Evolutionary conservation across 2,329 filamentous ascomycete genomes (phyloP), one percentile per base, ranked within the genome.

Genomic region (Escovopsis weberi): DNA sequence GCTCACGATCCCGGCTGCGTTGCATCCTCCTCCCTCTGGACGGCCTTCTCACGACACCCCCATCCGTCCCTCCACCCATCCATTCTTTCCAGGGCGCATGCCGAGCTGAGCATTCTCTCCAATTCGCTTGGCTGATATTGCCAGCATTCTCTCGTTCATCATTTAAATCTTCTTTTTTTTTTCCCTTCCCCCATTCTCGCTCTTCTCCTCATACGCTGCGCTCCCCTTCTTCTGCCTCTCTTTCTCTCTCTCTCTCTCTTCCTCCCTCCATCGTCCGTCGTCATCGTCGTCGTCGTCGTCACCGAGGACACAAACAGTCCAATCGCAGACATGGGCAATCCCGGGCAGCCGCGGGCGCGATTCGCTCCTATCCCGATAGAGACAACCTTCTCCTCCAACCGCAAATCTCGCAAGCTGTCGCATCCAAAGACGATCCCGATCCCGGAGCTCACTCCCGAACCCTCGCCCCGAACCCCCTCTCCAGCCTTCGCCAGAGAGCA

Each of bases 321-420:
- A 37, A 37, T 37, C 37, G 38, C 44, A 49, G 50, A 49, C 48
- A 69, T 68, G 66, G 54, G 61, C 43, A 59, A 55, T 44, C 47
- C 60, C 50, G 59, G 61, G 35, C 61, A 64, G 50, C 61, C 68
- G 40, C 67, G 68, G 49, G 67, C 74, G 54, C 75, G 75, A 52
- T 85, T 85, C 62, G 69, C 66, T 36, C 80, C 81, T 32, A 71
- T 82, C 43, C 80, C 81, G 12, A 75, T 87, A 49, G 83, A 87
- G 59, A 86, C 82, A 8, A 80, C 74, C 2, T 76, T 74, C 51
- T 75, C 77, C 50, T 72, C 74, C 38, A 72, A 67, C 55, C 66
- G 75, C 53, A 67, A 51, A 39, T 47, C 48, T 19, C 43, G 42
- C 37, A 43, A 49, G 39, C 39, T 40, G 10, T 38, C 41, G 12